Percentiles rank a stretch among this genome's conserved stretches.
Conservation (phyloP, 176 grass and related monocot species). For the Hyparrhenia diplandra region DNA sequence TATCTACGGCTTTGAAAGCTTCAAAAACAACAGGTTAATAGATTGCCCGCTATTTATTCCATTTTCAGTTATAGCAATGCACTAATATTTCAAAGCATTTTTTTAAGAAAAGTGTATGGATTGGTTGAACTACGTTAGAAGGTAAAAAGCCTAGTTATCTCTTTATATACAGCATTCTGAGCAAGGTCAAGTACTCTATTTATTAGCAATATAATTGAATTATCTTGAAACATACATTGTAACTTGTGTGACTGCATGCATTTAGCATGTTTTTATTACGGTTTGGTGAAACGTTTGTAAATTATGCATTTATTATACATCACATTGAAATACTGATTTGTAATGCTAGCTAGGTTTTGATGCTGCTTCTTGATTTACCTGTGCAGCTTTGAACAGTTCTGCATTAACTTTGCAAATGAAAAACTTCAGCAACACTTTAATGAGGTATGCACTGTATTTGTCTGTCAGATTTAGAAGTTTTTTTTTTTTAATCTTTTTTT, state of each 20-base stretch:
- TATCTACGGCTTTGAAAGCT: slow-evolving; percentile 99
- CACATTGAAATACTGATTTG: slow-evolving; percentile 2
- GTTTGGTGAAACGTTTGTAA: background rate
- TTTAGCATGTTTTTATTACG: background rate
- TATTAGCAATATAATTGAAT: background rate
- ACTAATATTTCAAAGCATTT: background rate
- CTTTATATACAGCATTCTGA: background rate
- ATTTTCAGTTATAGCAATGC: background rate
- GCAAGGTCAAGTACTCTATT: background rate
- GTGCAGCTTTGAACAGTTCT: slow-evolving; percentile 96
- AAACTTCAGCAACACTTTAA: slow-evolving; percentile 99
- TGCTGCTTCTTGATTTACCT: slow-evolving; percentile 19
- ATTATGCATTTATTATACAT: background rate
- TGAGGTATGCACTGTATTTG: slow-evolving; percentile 45
- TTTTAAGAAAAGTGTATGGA: background rate
- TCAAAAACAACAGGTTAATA: slow-evolving; percentile 84
- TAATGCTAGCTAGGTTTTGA: background rate
- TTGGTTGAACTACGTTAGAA: background rate
- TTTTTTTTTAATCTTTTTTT: slow-evolving; percentile 22
- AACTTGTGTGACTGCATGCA: background rate
- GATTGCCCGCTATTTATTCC: background rate
- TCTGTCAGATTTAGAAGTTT: background rate
- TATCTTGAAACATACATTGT: background rate
- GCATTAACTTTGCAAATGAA: slow-evolving; percentile 99
- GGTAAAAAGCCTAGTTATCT: background rate